Evolutionary conservation across 2,329 filamentous ascomycete species (phyloP).

Genomic region (Colletotrichum shisoi): DNA sequence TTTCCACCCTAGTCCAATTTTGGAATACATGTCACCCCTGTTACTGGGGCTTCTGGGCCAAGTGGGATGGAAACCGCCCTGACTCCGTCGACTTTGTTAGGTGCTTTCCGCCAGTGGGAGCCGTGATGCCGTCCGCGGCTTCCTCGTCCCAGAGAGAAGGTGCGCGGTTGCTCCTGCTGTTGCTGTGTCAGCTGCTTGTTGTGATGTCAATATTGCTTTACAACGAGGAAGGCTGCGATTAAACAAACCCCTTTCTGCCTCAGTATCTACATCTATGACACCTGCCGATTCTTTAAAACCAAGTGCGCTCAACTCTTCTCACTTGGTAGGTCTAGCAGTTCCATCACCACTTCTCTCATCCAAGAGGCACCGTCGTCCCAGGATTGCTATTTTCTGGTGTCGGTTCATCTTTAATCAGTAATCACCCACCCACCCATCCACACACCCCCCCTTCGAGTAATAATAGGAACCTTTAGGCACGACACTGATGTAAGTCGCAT

Average conservation of each 20-base stretch:
- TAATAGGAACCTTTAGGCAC: constrained; percentile 24
- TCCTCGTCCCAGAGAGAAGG: constrained; percentile 16
- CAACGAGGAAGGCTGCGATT: constrained; percentile 12
- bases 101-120: constrained; percentile 21
- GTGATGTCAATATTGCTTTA: constrained; percentile 15
- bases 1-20: constrained; percentile 12
- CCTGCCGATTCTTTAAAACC: constrained; percentile 19
- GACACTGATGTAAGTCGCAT: constrained; percentile 37
- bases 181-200: constrained; percentile 31
- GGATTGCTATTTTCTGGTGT: constrained; percentile 11
- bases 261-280: background rate
- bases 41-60: constrained; percentile 27
- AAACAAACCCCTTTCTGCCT: constrained; percentile 13
- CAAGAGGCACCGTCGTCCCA: constrained; percentile 8
- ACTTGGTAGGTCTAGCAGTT: constrained; percentile 16
- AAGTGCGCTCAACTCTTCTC: constrained; percentile 7
- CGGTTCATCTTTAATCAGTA: background rate
- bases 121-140: constrained; percentile 17
- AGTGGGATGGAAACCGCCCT: constrained; percentile 13
- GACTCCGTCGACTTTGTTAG: background rate
- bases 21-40: constrained; percentile 18
- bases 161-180: constrained; percentile 27
- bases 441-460: constrained; percentile 17
- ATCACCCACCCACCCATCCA: constrained; percentile 1
- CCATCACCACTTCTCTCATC: constrained; percentile 16